Percentiles rank a stretch among this genome's conserved stretches.
phyloP scores from a whole-genome alignment of 352 stramenopile species.

The Phytophthora quininea region DNA sequence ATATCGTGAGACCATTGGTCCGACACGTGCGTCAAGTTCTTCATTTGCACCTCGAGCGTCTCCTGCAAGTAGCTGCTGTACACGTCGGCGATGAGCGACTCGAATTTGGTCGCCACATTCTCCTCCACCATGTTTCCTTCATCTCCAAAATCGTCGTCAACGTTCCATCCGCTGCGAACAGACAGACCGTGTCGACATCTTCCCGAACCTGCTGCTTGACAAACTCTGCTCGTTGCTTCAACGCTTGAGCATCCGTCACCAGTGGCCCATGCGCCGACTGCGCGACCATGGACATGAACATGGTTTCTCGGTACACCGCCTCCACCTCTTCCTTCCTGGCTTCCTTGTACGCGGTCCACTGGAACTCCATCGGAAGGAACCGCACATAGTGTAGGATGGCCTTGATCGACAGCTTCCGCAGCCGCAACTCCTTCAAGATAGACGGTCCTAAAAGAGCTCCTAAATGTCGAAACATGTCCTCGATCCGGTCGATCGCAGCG shows the following conservation, averaged over 20 bases:
- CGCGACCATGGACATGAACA: constrained; percentile 23
- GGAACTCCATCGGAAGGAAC: constrained; percentile 61
- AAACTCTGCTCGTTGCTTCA: constrained; percentile 72
- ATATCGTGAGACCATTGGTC: constrained; percentile 73
- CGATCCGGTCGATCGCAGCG: constrained; percentile 60
- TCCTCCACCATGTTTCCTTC: constrained; percentile 55
- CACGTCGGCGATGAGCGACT: constrained; percentile 61
- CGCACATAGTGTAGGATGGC: constrained; percentile 68
- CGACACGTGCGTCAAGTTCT: constrained; percentile 51
- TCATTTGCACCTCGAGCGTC: constrained; percentile 65
- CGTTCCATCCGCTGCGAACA: constrained; percentile 66
- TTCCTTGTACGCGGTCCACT: constrained; percentile 74
- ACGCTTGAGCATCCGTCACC: constrained; percentile 24
- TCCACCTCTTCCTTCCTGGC: constrained; percentile 63
- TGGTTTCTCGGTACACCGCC: constrained; percentile 41
- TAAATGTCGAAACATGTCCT: constrained; percentile 75
- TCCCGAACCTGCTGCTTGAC: constrained; percentile 77
- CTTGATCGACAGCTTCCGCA: constrained; percentile 59
- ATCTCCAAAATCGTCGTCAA: constrained; percentile 75
- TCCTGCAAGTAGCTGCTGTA: constrained; percentile 60
- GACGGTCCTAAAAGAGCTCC: constrained; percentile 47
- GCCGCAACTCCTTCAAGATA: constrained; percentile 60
- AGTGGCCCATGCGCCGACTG: neutral
- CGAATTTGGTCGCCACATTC: constrained; percentile 64
- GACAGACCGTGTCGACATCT: constrained; percentile 74